These are phyloP conservation scores for Penstemon davidsonii DNA, from an alignment of 257 asterid species.

Conservation along the genomic window DNA sequence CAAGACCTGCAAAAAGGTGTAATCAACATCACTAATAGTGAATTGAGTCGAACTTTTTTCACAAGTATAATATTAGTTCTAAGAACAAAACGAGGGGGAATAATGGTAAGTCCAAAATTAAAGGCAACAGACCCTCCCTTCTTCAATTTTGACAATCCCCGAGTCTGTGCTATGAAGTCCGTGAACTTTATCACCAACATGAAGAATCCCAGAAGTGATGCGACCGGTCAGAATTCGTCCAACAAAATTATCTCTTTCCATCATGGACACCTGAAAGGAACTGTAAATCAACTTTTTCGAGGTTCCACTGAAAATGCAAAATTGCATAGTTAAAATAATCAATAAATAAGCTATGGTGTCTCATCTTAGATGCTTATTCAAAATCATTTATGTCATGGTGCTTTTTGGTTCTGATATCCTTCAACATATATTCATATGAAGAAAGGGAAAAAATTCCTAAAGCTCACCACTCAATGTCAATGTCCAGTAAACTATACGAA, in stretches of 20 bases:
- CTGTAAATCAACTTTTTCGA: conserved; percentile 54
- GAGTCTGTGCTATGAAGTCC: conserved; percentile 76
- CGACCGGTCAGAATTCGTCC: conserved; percentile 98
- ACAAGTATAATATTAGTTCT: not conserved
- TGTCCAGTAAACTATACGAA: conserved; percentile 1
- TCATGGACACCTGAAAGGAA: conserved; percentile 95
- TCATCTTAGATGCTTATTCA: not conserved
- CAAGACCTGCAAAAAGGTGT: conserved; percentile 58
- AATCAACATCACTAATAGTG: conserved; percentile 5
- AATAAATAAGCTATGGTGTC: not conserved
- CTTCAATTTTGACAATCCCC: conserved; percentile 79
- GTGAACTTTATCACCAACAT: conserved; percentile 88
- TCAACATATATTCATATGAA: not conserved
- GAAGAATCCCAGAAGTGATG: conserved; percentile 74
- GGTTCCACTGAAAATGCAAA: conserved; percentile 31
- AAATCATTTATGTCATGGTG: conserved; percentile 1
- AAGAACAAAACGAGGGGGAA: not conserved
- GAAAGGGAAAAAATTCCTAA: not conserved
- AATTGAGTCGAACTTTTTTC: not conserved
- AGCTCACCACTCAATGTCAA: not conserved
- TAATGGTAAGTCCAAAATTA: conserved; percentile 7
- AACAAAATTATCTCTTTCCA: conserved; percentile 93
- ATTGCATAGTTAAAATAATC: conserved; percentile 20
- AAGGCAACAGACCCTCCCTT: conserved; percentile 76
- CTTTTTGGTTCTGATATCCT: conserved; percentile 9